Base-by-base conservation (phyloP, 1,284 basidiomycete genomes). In the Cryptococcus sp. region DNA sequence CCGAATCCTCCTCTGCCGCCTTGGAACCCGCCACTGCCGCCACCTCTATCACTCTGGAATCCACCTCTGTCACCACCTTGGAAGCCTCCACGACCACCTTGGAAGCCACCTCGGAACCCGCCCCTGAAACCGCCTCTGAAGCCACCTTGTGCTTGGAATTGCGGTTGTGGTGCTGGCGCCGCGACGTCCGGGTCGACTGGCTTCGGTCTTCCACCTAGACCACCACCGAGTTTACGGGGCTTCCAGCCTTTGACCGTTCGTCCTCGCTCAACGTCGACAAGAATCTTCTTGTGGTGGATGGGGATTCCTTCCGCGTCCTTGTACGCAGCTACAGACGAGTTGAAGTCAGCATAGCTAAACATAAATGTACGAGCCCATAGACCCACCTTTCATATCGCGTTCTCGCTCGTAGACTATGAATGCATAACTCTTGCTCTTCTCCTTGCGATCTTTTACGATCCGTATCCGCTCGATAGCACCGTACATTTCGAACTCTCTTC, bases 231-330 rank as follows among this genome's bases (percentile, higher is more conserved):
- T 57, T 93, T 86, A 60, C 90, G 88, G 5, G 96, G 96, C 75
- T 97, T 97, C 96, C 96, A 99, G 7, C 93, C 96, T 63, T 95
- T 88, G 27, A 99, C 96, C 1, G 96, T 99, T 51, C 95, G 86
- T 7, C 96, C 96, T 47, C 96, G 88, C 80, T 99, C 96, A 54
- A 99, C 95, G 74, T 99, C 96, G 52, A 99, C 95, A 45, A 98
- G 83, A 61, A 98, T 93, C 63, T 90, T 84, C 74, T 96, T 93
- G 70, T 92, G 92, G 83, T 93, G 89, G 68, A 99, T 93, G 62
- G 92, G 90, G 49, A 99, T 84, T 16, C 94, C 92, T 71, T 99
- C 95, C n/a, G 94, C 96, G 75, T 99, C 95, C 81, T 98, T 99
- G 84, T 98, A 99, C 11, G 95, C 96, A 62, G 93, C 95, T 95